phyloP scores from a whole-genome alignment of 345 rosid genomes.

The Boechera stricta region DNA sequence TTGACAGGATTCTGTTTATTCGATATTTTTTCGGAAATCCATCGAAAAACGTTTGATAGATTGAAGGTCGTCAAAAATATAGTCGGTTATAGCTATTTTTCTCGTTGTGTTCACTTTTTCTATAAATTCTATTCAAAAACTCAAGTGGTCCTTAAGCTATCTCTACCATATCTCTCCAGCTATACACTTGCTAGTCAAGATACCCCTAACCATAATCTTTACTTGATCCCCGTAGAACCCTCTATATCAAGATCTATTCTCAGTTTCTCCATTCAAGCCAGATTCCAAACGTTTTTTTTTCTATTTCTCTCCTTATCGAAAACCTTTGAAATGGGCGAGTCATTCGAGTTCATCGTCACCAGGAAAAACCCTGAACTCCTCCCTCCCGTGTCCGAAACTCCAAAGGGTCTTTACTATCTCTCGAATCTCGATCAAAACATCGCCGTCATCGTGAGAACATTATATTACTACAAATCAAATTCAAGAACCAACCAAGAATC shows the following conservation, averaged over 20 bases:
- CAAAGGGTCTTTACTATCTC: constrained; percentile 67
- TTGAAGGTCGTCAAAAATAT: too few relatives aligned
- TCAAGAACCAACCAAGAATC: constrained; percentile 66
- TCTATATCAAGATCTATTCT: neutral
- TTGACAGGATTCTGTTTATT: too few relatives aligned
- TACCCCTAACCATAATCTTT: neutral
- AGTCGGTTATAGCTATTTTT: too few relatives aligned
- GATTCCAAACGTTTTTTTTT: too few relatives aligned
- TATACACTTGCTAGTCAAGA: constrained; percentile 13
- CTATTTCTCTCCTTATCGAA: neutral
- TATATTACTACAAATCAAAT: constrained; percentile 71
- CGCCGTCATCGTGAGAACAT: constrained; percentile 65
- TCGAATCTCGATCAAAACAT: constrained; percentile 86
- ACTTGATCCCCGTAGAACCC: neutral
- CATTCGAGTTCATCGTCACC: constrained; percentile 50
- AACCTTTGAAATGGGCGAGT: constrained; percentile 29
- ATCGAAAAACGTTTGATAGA: too few relatives aligned
- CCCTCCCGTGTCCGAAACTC: constrained; percentile 63
- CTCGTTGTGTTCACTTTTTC: neutral
- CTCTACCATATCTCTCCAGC: neutral
- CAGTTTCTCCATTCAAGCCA: neutral
- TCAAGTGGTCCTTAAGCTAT: constrained; percentile 10
- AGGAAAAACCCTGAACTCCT: constrained; percentile 54
- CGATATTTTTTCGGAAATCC: too few relatives aligned
- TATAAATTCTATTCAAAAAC: neutral